Base-by-base conservation (phyloP, 495 filamentous ascomycete genomes). In the Venustampulla echinocandica region DNA sequence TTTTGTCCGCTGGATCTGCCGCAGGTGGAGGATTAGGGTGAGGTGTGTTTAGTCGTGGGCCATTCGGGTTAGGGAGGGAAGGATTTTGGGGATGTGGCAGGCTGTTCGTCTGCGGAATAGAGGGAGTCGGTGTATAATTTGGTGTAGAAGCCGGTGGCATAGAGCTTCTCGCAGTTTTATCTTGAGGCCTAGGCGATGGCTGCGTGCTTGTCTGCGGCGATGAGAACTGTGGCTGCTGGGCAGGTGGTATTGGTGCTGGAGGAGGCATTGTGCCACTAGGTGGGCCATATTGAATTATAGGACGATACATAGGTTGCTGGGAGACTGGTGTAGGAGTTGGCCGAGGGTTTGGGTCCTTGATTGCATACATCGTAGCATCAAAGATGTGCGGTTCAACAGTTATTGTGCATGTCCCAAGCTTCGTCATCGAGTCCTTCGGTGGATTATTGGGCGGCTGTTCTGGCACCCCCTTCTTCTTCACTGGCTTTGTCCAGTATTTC, bases 341-440 rank as follows among this genome's bases (percentile, higher is more conserved):
- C 37, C 70, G 71, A 14, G 74, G 69, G 47, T 69, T 72, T 19
- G 69, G 66, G 27, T 87, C 87, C 55, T 90, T 94, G 17, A 94
- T 85, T 24, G 79, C 81, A 59, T 82, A 97, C 57, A 99, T 75
- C 52, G 80, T 83, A 20, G 82, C 82, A 47, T 96, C 87, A 54
- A 99, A 87, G 19, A 84, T 74, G 65, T 99, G 93, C 32, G 93
- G 93, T 47, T 90, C 90, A 47, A 95, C 77, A 15, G 82, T 85
- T 37, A 98, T 79, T 21, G 82, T 81, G 42, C 87, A 84, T 36
- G 73, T 71, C 21, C 90, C 90, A 15, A 95, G 69, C 62, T 83
- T 89, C 35, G 73, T 67, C 88, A 96, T 95, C 50, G 78, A 84
- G 36, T 94, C 85, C 58, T 87, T 86, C 4, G 85, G 74, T 0